Evolutionary conservation across 202 grass and related monocot genomes (phyloP).

Genomic region (Eragrostis tef): DNA sequence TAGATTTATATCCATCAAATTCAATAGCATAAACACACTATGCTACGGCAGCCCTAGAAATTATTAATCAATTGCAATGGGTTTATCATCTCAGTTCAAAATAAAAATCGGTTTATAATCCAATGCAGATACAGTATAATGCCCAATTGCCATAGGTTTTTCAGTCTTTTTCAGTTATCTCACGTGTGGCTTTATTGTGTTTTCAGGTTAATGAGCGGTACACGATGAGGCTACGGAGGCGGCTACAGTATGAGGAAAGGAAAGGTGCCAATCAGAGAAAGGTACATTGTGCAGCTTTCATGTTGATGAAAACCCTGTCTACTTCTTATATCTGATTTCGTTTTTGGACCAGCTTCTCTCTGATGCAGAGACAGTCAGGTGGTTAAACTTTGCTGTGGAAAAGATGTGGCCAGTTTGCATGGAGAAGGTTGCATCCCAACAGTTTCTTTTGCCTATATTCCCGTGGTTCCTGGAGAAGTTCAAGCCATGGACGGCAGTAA

Average conservation of each 20-base stretch:
- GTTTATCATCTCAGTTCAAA: too few relatives aligned
- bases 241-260: constrained; percentile 81
- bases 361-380: constrained; percentile 94
- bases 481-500: constrained; percentile 97
- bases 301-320: constrained; percentile 17
- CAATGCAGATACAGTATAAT: neutral
- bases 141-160: neutral
- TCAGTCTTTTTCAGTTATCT: constrained; percentile 5
- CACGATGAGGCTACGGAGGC: constrained; percentile 62
- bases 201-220: constrained; percentile 83
- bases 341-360: constrained; percentile 78
- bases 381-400: constrained; percentile 91
- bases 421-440: constrained; percentile 81
- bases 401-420: constrained; percentile 97
- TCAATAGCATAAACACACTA: neutral
- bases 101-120: neutral
- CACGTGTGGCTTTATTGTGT: constrained; percentile 14
- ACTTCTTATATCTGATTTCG: constrained; percentile 37
- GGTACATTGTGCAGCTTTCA: constrained; percentile 51
- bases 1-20: neutral
- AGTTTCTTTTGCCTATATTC: constrained; percentile 93
- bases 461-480: constrained; percentile 98
- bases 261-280: constrained; percentile 76
- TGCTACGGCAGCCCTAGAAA: neutral
- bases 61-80: neutral